These are phyloP conservation scores for Cenchrus fungigraminus DNA, from an alignment of 176 grass and related monocot species.

Conservation along the genomic window DNA sequence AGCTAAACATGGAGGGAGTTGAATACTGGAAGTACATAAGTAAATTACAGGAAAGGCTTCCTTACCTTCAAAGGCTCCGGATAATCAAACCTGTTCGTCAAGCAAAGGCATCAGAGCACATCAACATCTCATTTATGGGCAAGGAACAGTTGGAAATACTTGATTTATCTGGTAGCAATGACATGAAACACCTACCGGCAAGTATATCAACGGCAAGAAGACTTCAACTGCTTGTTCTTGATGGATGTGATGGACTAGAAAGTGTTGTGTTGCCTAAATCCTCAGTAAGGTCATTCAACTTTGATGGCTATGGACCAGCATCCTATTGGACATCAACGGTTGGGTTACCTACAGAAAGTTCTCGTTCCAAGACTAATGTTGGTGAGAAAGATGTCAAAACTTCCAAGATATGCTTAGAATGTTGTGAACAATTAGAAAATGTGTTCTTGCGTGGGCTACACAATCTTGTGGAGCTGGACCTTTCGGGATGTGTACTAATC, in stretches of 20 bases:
- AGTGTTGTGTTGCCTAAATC: not conserved
- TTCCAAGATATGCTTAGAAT: not conserved
- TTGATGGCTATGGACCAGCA: not conserved
- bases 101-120: not conserved
- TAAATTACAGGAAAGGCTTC: no score
- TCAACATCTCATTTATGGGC: not conserved
- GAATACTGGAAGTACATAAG: no score
- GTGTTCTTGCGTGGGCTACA: not conserved
- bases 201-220: not conserved
- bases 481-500: constrained; percentile 5
- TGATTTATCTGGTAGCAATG: not conserved
- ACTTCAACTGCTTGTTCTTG: not conserved
- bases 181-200: not conserved
- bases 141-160: not conserved
- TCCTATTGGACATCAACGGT: no score
- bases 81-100: no score
- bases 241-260: not conserved
- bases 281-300: not conserved
- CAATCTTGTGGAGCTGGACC: not conserved
- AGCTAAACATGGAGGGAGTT: no score
- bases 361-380: no score
- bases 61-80: no score
- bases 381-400: no score
- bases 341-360: no score
- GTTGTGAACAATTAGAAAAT: not conserved